These are phyloP conservation scores for Pythium myriotylum DNA, from an alignment of 352 stramenopile species.

Conservation along the genomic window DNA sequence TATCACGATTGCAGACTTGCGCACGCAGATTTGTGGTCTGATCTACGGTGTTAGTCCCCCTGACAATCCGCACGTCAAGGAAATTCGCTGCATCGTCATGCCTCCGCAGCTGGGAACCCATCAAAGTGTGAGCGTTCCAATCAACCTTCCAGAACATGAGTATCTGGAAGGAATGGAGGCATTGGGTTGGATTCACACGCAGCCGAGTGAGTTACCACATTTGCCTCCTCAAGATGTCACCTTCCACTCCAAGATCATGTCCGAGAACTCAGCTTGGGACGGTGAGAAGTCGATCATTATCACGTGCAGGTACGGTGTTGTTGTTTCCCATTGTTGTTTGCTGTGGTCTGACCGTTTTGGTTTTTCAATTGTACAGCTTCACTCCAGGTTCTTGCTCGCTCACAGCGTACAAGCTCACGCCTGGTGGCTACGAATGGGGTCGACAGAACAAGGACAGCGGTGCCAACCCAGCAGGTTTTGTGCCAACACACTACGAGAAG, in stretches of 20 bases:
- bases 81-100: slow-evolving; percentile 99
- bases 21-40: slow-evolving; percentile 98
- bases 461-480: slow-evolving; percentile 95
- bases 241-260: slow-evolving; percentile 97
- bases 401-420: slow-evolving; percentile 98
- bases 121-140: slow-evolving; percentile 97
- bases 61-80: slow-evolving; percentile 98
- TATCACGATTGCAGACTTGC: slow-evolving; percentile 97
- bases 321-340: neutral
- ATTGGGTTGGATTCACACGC: slow-evolving; percentile 99
- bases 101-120: slow-evolving; percentile 99
- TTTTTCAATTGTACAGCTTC: slow-evolving; percentile 85
- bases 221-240: slow-evolving; percentile 96
- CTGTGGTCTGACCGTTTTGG: slow-evolving; percentile 8
- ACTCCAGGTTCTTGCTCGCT: slow-evolving; percentile 99
- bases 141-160: slow-evolving; percentile 96
- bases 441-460: slow-evolving; percentile 97
- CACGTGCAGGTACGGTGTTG: slow-evolving; percentile 74
- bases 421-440: slow-evolving; percentile 97
- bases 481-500: slow-evolving; percentile 98
- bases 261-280: slow-evolving; percentile 96
- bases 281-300: slow-evolving; percentile 98
- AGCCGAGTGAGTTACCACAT: slow-evolving; percentile 98
- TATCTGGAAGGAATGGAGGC: slow-evolving; percentile 98
- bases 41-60: slow-evolving; percentile 98